Evolutionary conservation across 345 rosid species (phyloP), one percentile per base, ranked within the genome.

Genomic region (Xanthoceras sorbifolium): DNA sequence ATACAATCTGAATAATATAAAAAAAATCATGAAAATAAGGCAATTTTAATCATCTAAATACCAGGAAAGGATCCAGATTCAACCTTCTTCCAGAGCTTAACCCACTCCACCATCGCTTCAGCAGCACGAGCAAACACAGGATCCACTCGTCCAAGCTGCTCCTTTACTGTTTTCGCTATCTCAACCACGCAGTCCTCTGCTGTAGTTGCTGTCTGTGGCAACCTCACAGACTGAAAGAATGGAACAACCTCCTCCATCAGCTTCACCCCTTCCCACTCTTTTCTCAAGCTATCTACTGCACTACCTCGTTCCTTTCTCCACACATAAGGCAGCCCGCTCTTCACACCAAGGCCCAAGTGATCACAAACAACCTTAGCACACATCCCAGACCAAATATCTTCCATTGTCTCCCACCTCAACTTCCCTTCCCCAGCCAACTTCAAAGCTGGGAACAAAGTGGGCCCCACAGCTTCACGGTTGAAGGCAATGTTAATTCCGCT

Each of bases 251-350:
- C 93, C 88, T 95, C 99, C 98, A 91, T 93, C 80, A 87, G 88
- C 88, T 89, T 95, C 85, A 95, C 89, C 10, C 98, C 98, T 85
- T 93, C 94, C 99, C 99, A 95, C 78, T 95, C 97, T 76, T 95
- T 95, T 81, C 90, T 93, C 88, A 93, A 75, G 77, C 97, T 95
- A 70, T 90, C 93, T 44, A 92, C 83, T 0, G 98, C 92, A 76
- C 85, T 81, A 18, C 97, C 97, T 76, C 97, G 84, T n/a, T 95
- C 99, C 23, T 80, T 86, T 82, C 99, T 91, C 93, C 92, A 91
- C 55, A 95, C 92, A 20, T 95, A 95, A 8, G 99, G 99, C 74
- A 93, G 79, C 23, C 99, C 99, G 0, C 77, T 91, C 76, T 95
- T 95, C 84, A 93, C 97, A 6, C 99, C 98, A 26, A 86, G 80